phyloP scores from a whole-genome alignment of 306 rosid genomes.

The Rubus parviflorus region DNA sequence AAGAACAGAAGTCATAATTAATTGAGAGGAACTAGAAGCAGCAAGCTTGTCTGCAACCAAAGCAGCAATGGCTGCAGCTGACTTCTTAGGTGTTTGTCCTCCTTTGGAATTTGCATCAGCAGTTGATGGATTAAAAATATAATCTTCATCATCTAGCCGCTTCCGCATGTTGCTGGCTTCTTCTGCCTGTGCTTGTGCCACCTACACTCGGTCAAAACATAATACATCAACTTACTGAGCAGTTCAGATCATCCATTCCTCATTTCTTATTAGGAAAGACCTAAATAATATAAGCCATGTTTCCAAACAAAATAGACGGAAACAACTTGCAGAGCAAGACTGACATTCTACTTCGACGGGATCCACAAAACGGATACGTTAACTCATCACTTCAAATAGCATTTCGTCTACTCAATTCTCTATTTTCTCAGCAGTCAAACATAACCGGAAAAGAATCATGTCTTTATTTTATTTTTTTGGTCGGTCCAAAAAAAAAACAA shows the following conservation, averaged over 20 bases:
- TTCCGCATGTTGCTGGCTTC: constrained; percentile 76
- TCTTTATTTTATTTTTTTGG: too few relatives aligned
- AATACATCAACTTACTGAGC: not conserved
- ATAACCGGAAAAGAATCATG: too few relatives aligned
- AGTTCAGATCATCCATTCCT: not conserved
- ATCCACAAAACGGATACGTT: not conserved
- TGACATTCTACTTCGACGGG: not conserved
- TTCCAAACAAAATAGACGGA: not conserved
- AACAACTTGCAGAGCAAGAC: not conserved
- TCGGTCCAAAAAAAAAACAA: too few relatives aligned
- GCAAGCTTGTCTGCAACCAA: constrained; percentile 93
- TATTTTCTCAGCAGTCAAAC: not conserved
- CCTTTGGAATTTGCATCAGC: constrained; percentile 40
- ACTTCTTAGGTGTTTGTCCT: constrained; percentile 52
- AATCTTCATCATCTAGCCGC: constrained; percentile 64
- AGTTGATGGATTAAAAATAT: constrained; percentile 45
- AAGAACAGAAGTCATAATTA: constrained; percentile 88
- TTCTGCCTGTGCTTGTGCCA: constrained; percentile 80
- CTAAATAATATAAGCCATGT: not conserved
- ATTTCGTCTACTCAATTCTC: not conserved
- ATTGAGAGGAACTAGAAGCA: constrained; percentile 86
- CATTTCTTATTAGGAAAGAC: not conserved
- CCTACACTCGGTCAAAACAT: constrained; percentile 39
- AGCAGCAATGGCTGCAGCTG: constrained; percentile 91
- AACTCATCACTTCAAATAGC: not conserved